Base-by-base conservation (phyloP, 345 rosid genomes). In the Euphorbia pulcherrima region DNA sequence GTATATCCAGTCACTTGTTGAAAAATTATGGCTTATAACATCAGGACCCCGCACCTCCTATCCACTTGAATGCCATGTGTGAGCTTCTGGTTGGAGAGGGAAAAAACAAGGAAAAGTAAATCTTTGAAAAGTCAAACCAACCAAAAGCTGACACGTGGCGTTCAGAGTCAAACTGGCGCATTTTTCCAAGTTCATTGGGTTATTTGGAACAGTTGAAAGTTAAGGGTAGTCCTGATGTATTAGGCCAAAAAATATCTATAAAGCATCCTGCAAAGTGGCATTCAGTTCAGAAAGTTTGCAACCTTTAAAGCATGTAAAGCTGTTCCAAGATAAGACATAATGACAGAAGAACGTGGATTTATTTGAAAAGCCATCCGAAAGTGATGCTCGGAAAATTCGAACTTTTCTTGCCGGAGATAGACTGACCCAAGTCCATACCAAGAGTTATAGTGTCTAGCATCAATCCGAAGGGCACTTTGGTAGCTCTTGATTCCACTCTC, bases 341-440 rank as follows among this genome's bases (percentile, higher is more conserved):
- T 94, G 70, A 94, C 96, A 69, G 99, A 94, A 46, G 99, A 94
- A 59, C 85, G 77, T 23, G 90, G 89, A 73, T 91, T 94, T 80
- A 91, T 91, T 54, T 73, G 79, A 76, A 86, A 89, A 30, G 99
- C 99, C 92, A 83, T 85, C 78, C 75, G 82, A 79, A 94, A 94
- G 78, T 91, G 97, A 82, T 94, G 97, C 86, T 91, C 97, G 0
- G 99, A 83, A 78, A 94, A 94, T 74, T 91, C 95, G 63, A 85
- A 81, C 80, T 91, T 91, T 83, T 94, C 99, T 79, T 91, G 97
- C 65, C 97, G 91, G 67, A 94, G 92, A 72, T 82, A 91, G 65
- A 91, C 81, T 95, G 91, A 89, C 69, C 97, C 99, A 71, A 94
- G 95, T 40, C 99, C 99, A 76, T 94, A 92, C 97, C 97, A 94